Base-by-base conservation (phyloP, 2,329 filamentous ascomycete species). In the Fusarium devonianum region DNA sequence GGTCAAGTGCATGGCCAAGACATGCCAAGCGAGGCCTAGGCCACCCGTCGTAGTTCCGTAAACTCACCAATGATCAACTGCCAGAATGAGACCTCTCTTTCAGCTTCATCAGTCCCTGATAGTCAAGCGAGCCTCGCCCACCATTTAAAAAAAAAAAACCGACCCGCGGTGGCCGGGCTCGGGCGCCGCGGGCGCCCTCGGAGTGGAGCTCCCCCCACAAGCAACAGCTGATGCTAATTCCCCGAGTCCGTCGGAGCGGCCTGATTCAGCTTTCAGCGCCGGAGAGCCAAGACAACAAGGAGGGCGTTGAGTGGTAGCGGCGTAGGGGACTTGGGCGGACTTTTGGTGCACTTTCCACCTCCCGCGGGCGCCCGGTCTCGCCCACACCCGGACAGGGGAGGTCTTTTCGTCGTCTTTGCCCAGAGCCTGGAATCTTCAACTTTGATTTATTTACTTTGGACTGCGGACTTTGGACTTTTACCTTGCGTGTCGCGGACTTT, bases 121-220 rank as follows among this genome's bases (percentile, higher is more conserved):
- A n/a, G n/a, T n/a, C n/a, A n/a, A n/a, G n/a, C n/a, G n/a, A n/a
- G n/a, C n/a, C n/a, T n/a, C n/a, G n/a, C n/a, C n/a, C n/a, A n/a
- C n/a, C n/a, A n/a, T n/a, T n/a, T 11, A 8, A 25, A 8, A 8
- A 4, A 11, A 11, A 5, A 8, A 25, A 25, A 11, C 9, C 23
- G 23, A 10, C 17, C 39, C 17, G 21, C 19, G 28, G 29, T 19
- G 19, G 8, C 16, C 29, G 10, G 28, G 21, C 26, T 39, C 36
- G 47, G 56, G 1, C 33, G 3, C 56, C 56, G 56, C 56, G 56
- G 56, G 16, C 12, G 13, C 51, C 50, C 30, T 16, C 23, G 4
- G 46, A 40, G 46, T 50, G 13, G 22, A 30, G 2, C 7, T 25
- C 4, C 18, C 19, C 26, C 34, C 53, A 43, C 45, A 14, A 5